Evolutionary conservation across 2,329 filamentous ascomycete species (phyloP).

Genomic region (Fonsecaea multimorphosa): DNA sequence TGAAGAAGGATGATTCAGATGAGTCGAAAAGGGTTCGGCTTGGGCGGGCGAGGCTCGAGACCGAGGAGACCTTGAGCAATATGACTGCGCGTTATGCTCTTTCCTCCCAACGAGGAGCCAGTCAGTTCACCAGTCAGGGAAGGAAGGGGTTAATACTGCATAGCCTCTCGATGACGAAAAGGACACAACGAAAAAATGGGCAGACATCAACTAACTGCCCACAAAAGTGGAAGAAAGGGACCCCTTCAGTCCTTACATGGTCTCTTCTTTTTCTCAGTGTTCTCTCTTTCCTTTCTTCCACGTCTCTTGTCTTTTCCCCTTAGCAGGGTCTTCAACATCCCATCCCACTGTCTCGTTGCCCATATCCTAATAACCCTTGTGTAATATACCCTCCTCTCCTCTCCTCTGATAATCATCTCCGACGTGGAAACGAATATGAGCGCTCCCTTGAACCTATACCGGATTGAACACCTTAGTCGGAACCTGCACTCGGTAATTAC

Average conservation of each 20-base stretch:
- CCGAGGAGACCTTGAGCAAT: background rate
- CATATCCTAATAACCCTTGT: background rate
- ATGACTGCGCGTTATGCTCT: background rate
- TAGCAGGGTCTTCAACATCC: too few species aligned
- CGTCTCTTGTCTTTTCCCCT: background rate
- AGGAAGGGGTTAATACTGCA: background rate
- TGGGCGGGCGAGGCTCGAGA: background rate
- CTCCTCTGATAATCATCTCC: too few species aligned
- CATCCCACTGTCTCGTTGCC: too few species aligned
- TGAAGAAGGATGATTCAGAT: background rate
- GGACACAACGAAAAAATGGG: background rate
- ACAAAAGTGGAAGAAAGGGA: background rate
- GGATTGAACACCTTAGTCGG: too few species aligned
- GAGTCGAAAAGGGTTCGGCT: background rate
- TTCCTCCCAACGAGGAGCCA: background rate
- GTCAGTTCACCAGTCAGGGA: background rate
- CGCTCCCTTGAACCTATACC: too few species aligned
- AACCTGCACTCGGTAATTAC: too few species aligned
- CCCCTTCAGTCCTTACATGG: background rate
- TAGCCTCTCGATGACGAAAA: background rate
- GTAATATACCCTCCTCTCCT: background rate
- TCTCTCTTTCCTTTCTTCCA: background rate
- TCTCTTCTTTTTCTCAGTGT: background rate
- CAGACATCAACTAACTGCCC: slow-evolving; percentile 5
- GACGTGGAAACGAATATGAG: too few species aligned